phyloP scores from a whole-genome alignment of 768 basidiomycete species.

The Russula griseocarnosa region DNA sequence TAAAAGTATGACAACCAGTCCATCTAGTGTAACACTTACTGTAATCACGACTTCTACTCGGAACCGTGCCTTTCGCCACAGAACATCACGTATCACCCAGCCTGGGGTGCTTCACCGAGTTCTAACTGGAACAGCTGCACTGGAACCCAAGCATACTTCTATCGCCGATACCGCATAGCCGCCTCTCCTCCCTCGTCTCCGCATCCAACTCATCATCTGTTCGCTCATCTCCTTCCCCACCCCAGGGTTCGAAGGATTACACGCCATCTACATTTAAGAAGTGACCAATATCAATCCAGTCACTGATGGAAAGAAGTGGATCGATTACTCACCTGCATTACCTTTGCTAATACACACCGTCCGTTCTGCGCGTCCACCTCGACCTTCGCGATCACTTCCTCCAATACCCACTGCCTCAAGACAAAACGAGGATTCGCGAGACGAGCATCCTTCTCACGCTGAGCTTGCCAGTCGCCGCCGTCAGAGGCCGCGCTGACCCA shows the following conservation, averaged over 20 bases:
- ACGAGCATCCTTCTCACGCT: constrained; percentile 41
- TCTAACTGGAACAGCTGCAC: constrained; percentile 86
- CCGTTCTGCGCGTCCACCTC: constrained; percentile 62
- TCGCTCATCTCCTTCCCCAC: constrained; percentile 57
- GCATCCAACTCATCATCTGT: constrained; percentile 47
- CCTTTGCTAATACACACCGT: constrained; percentile 68
- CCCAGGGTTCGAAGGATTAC: constrained; percentile 85
- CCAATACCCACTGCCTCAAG: constrained; percentile 91
- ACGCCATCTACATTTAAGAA: constrained; percentile 65
- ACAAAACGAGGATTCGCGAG: constrained; percentile 85
- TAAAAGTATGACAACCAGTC: neutral
- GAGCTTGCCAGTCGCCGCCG: constrained; percentile 23
- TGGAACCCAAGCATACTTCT: constrained; percentile 81
- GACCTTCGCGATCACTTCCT: constrained; percentile 80
- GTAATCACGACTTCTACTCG: neutral
- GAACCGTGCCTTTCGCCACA: neutral
- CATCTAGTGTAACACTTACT: neutral
- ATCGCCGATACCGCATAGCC: constrained; percentile 75
- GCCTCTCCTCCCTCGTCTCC: constrained; percentile 64
- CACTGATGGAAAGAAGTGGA: neutral
- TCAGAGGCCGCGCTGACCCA: constrained; percentile 51
- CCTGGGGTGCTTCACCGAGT: neutral
- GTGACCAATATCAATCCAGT: neutral
- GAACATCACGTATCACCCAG: neutral
- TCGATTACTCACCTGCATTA: constrained; percentile 61